Percentiles rank a stretch among this genome's conserved stretches.
phyloP scores from a whole-genome alignment of 495 filamentous ascomycete genomes.

The Penicillium odoratum region DNA sequence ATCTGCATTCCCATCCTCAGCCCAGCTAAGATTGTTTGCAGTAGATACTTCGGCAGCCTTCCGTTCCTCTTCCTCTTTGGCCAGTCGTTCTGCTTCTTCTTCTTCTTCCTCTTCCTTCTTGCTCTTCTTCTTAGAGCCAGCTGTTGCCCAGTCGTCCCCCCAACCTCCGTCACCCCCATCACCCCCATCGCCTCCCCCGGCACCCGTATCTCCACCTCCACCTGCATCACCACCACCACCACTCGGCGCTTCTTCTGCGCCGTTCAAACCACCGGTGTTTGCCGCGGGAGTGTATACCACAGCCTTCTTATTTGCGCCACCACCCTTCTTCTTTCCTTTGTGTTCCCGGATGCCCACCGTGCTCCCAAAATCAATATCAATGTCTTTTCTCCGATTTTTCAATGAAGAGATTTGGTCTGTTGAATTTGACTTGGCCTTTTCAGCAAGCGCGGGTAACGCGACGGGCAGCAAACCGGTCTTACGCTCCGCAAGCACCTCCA shows the following conservation, averaged over 20 bases:
- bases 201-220: constrained; percentile 30
- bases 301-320: constrained; percentile 35
- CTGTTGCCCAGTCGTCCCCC: constrained; percentile 38
- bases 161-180: constrained; percentile 38
- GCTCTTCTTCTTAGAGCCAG: constrained; percentile 42
- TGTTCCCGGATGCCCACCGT: constrained; percentile 49
- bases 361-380: constrained; percentile 54
- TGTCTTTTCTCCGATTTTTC: constrained; percentile 31
- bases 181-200: constrained; percentile 34
- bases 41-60: constrained; percentile 37
- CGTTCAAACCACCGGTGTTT: constrained; percentile 17
- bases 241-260: constrained; percentile 12
- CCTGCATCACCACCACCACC: constrained; percentile 28
- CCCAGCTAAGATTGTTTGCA: constrained; percentile 45
- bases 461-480: constrained; percentile 15
- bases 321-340: constrained; percentile 36
- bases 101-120: constrained; percentile 40
- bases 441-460: constrained; percentile 25
- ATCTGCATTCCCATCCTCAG: constrained; percentile 34
- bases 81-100: constrained; percentile 36
- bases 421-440: constrained; percentile 13
- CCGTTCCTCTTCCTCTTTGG: constrained; percentile 38
- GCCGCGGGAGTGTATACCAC: constrained; percentile 18
- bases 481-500: constrained; percentile 32
- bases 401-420: constrained; percentile 39